phyloP scores from a whole-genome alignment of 1,284 basidiomycete species.

The Acaromyces ingoldii region DNA sequence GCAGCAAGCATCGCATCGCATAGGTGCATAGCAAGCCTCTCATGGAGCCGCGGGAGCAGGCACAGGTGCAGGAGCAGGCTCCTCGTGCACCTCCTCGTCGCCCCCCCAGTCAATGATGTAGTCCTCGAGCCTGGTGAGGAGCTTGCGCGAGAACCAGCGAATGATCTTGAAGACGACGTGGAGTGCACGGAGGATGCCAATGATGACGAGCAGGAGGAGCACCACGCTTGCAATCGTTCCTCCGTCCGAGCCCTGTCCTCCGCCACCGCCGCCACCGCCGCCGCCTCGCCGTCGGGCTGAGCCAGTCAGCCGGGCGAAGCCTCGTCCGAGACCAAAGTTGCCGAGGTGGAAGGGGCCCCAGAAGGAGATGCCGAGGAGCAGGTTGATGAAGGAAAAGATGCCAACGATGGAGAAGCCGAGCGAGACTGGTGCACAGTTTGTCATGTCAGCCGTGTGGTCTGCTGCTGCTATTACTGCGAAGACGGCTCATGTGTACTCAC shows the following conservation, averaged over 20 bases:
- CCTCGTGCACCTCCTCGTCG: constrained; percentile 20
- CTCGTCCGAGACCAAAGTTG: constrained; percentile 31
- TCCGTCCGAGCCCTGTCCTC: constrained; percentile 17
- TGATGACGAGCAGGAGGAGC: constrained; percentile 26
- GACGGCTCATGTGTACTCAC: no score
- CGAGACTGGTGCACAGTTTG: constrained; percentile 19
- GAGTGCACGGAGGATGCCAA: constrained; percentile 26
- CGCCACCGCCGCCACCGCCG: constrained; percentile 6
- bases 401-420: constrained; percentile 35
- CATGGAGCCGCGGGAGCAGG: not conserved
- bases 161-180: constrained; percentile 25
- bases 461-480: no score
- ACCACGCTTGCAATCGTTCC: constrained; percentile 24
- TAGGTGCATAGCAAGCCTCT: not conserved
- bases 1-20: not conserved
- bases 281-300: constrained; percentile 11
- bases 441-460: no score
- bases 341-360: constrained; percentile 26
- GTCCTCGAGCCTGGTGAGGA: constrained; percentile 23
- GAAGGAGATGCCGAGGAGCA: constrained; percentile 24
- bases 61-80: not conserved
- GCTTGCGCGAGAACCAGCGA: constrained; percentile 11
- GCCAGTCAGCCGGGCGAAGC: constrained; percentile 27
- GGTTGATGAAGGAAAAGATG: constrained; percentile 28
- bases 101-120: constrained; percentile 29